Conservation (phyloP, 2,329 filamentous ascomycete genomes). For the Claviceps fusiformis region DNA sequence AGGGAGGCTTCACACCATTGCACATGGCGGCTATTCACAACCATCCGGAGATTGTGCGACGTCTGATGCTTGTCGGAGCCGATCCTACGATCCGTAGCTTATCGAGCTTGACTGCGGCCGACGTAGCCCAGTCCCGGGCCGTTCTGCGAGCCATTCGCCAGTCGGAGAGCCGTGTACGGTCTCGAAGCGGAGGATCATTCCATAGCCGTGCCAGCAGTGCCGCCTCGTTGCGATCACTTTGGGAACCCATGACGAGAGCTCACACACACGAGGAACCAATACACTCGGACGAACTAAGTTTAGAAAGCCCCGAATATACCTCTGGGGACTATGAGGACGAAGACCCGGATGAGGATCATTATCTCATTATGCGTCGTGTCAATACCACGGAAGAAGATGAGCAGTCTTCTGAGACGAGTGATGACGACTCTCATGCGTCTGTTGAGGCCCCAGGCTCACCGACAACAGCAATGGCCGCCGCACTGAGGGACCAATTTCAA, state of each 20-base stretch:
- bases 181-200: slow-evolving; percentile 49
- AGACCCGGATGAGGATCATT: slow-evolving; percentile 23
- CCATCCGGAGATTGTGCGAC: slow-evolving; percentile 61
- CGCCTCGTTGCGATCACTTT: slow-evolving; percentile 52
- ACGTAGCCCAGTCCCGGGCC: slow-evolving; percentile 53
- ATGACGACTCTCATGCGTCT: slow-evolving; percentile 24
- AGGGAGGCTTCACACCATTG: slow-evolving; percentile 68
- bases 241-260: slow-evolving; percentile 37
- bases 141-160: slow-evolving; percentile 51
- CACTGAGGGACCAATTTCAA: slow-evolving; percentile 59
- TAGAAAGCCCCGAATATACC: slow-evolving; percentile 31
- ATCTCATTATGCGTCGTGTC: slow-evolving; percentile 22
- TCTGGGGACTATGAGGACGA: slow-evolving; percentile 30
- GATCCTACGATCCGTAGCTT: slow-evolving; percentile 57
- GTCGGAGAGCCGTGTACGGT: slow-evolving; percentile 48
- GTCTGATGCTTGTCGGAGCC: slow-evolving; percentile 59
- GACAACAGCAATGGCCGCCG: slow-evolving; percentile 48
- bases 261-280: slow-evolving; percentile 22
- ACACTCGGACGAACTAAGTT: slow-evolving; percentile 25
- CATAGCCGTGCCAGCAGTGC: slow-evolving; percentile 53
- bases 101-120: slow-evolving; percentile 55
- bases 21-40: slow-evolving; percentile 69
- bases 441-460: slow-evolving; percentile 34
- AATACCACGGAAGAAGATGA: slow-evolving; percentile 15
- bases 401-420: slow-evolving; percentile 22